A percentile compares a stretch with the other conserved stretches of the same genome.
Evolutionary conservation across 2,329 filamentous ascomycete species (phyloP).

Genomic region (Colletotrichum gloeosporioides): DNA sequence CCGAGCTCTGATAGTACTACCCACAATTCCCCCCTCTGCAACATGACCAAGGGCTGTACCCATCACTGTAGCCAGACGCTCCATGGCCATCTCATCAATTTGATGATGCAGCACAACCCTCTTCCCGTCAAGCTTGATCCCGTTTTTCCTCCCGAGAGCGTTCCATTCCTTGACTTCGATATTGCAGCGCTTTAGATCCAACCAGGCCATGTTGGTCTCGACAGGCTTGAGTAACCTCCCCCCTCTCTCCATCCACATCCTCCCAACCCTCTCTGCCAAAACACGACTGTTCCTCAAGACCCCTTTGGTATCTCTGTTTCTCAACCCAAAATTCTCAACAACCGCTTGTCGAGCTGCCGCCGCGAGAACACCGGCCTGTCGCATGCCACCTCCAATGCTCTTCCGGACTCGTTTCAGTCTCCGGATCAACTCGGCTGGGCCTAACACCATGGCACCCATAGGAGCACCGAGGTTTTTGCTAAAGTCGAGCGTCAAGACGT

Average conservation of each 20-base stretch:
- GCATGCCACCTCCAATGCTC: slow-evolving; percentile 77
- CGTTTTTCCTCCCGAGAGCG: not conserved
- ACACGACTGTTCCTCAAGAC: slow-evolving; percentile 60
- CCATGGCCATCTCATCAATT: not conserved
- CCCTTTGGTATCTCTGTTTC: slow-evolving; percentile 26
- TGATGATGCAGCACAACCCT: slow-evolving; percentile 15
- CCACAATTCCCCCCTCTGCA: not conserved
- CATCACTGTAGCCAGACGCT: not conserved
- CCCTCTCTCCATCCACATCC: slow-evolving; percentile 67
- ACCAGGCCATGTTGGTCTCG: slow-evolving; percentile 82
- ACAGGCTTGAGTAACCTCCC: slow-evolving; percentile 68
- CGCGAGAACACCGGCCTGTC: slow-evolving; percentile 78
- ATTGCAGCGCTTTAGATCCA: slow-evolving; percentile 34
- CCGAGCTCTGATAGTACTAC: not conserved
- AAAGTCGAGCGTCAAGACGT: slow-evolving; percentile 65
- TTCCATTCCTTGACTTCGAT: not conserved
- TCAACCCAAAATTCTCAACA: slow-evolving; percentile 75
- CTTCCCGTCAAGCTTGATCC: slow-evolving; percentile 12
- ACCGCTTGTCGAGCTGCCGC: slow-evolving; percentile 79
- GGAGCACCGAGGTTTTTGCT: slow-evolving; percentile 60
- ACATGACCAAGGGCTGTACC: not conserved
- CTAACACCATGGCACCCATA: slow-evolving; percentile 53
- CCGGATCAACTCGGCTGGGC: slow-evolving; percentile 59
- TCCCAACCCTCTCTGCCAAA: slow-evolving; percentile 62
- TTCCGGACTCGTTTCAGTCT: slow-evolving; percentile 80